Evolutionary conservation across 176 grass and related monocot species (phyloP).

Genomic region (Oryza glaberrima): DNA sequence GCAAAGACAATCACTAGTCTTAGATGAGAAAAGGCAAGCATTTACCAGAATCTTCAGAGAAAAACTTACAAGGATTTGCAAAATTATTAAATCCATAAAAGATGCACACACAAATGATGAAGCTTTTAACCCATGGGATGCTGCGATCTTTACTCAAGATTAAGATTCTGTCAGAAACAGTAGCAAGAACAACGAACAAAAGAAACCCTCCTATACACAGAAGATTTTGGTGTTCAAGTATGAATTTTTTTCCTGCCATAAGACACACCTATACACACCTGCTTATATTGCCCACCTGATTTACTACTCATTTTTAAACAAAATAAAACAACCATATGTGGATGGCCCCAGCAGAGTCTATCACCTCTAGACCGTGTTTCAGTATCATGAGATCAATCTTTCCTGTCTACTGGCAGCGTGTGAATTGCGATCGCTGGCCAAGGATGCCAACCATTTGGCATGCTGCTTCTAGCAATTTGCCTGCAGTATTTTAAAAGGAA

Average conservation of each 20-base stretch:
- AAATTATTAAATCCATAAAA: neutral
- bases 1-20: neutral
- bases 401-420: conserved; percentile 59
- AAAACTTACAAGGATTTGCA: neutral
- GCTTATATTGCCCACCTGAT: conserved; percentile 42
- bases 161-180: conserved; percentile 12
- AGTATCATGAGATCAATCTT: conserved; percentile 22
- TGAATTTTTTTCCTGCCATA: neutral
- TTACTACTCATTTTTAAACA: conserved; percentile 42
- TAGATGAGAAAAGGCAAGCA: neutral
- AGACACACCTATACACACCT: conserved; percentile 46
- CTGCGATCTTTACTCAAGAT: conserved; percentile 7
- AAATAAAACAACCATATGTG: conserved; percentile 19
- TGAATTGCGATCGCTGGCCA: conserved; percentile 61
- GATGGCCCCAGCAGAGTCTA: conserved; percentile 40
- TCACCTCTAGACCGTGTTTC: conserved; percentile 36
- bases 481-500: conserved; percentile 45
- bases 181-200: conserved; percentile 36
- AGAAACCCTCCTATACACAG: conserved; percentile 45
- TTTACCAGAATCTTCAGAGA: neutral
- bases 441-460: conserved; percentile 66
- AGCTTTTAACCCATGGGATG: neutral
- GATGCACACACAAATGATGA: neutral
- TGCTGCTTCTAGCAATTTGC: conserved; percentile 70
- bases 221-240: neutral